A percentile compares a stretch with the other conserved stretches of the same genome.
These are phyloP conservation scores for Rhodomyrtus psidioides DNA, from an alignment of 441 rosid genomes.

Conservation along the genomic window DNA sequence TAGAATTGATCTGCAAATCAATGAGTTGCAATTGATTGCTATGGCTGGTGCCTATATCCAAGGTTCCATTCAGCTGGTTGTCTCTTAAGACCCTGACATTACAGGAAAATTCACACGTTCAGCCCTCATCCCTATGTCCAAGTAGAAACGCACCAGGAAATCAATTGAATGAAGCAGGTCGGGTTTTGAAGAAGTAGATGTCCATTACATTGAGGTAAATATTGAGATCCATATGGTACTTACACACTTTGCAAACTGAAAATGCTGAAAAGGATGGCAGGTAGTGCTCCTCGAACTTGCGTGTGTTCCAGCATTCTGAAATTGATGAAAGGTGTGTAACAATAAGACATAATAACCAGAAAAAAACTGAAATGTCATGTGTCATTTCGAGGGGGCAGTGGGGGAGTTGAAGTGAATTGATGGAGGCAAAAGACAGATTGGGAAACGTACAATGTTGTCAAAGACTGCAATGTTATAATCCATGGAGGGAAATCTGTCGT, in stretches of 20 bases:
- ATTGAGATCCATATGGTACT: constrained; percentile 12
- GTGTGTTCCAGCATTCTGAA: constrained; percentile 58
- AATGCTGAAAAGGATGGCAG: constrained; percentile 39
- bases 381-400: neutral
- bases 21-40: constrained; percentile 34
- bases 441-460: constrained; percentile 61
- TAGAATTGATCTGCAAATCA: constrained; percentile 41
- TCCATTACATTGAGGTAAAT: neutral
- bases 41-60: constrained; percentile 36
- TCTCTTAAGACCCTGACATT: constrained; percentile 32
- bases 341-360: neutral
- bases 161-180: neutral
- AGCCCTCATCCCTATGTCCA: neutral
- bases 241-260: constrained; percentile 52
- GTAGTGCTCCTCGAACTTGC: constrained; percentile 46
- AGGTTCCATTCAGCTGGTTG: constrained; percentile 38
- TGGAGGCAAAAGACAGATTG: neutral
- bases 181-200: neutral
- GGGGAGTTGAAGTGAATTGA: neutral
- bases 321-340: neutral
- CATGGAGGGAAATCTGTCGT: constrained; percentile 43
- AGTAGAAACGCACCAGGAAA: neutral
- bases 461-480: constrained; percentile 30
- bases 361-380: neutral
- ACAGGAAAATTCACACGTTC: neutral